Evolutionary conservation across 139 green algal genomes (phyloP).

Genomic region (Astrephomene gubernaculifera): DNA sequence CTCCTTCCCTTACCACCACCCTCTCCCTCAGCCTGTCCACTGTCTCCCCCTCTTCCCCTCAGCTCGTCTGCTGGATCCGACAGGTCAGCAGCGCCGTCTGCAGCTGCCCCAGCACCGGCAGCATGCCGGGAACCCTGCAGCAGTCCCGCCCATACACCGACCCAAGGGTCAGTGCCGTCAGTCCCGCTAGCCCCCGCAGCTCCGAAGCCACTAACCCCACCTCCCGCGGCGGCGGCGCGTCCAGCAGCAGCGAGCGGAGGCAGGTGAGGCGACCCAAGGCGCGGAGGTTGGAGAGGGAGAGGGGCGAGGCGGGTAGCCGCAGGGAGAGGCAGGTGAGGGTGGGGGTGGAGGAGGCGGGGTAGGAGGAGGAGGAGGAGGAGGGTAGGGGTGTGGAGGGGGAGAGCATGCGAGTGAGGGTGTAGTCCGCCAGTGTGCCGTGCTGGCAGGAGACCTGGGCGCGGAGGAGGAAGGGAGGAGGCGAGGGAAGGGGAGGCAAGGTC

Average conservation of each 20-base stretch:
- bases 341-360: background rate
- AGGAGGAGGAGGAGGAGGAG: background rate
- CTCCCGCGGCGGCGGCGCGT: background rate
- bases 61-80: conserved; percentile 16
- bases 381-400: background rate
- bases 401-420: background rate
- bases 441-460: background rate
- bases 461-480: background rate
- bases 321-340: conserved; percentile 8
- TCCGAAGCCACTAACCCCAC: background rate
- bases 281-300: background rate
- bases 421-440: background rate
- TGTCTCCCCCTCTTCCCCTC: background rate
- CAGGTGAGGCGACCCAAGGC: background rate
- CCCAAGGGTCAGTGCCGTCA: background rate
- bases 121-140: background rate
- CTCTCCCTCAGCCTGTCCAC: no score
- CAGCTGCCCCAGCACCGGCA: conserved; percentile 14
- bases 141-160: conserved; percentile 14
- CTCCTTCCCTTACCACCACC: no score
- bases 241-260: conserved; percentile 7
- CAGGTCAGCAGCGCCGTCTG: background rate
- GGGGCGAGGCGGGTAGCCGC: background rate
- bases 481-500: background rate
- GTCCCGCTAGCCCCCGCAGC: background rate